Evolutionary conservation across 2,329 filamentous ascomycete genomes (phyloP), one percentile per base, ranked within the genome.

Genomic region (Cercospora zeae-maydis): DNA sequence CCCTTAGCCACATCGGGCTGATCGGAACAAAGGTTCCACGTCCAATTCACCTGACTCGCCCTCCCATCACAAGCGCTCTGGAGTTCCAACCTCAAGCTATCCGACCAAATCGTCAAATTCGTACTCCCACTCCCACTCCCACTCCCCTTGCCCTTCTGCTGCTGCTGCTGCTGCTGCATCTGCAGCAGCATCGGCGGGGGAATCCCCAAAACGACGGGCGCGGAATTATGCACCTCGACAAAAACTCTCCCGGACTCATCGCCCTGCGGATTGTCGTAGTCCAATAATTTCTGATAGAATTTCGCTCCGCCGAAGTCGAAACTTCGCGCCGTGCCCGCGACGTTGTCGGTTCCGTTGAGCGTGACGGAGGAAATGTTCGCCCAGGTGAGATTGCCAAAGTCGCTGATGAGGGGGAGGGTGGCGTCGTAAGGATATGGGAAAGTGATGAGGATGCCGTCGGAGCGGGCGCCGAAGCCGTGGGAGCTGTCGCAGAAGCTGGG

Each of bases 391-490:
- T 70, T 67, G 30, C 36, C 62, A 62, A 61, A 70, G 65, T 67
- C 63, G 27, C 64, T 67, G 30, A 70, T 65, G 54, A 69, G 64
- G 13, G 56, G 55, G 14, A 69, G 14, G 42, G 69, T 67, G 62
- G 69, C 42, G 16, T 64, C 55, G 62, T 70, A 69, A 27, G 66
- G 65, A 51, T 70, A 70, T 13, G 69, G 69, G 1, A 70, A 56
- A 8, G 69, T 69, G 61, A 60, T 65, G 31, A 63, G 34, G 49
- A 68, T 59, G 55, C 58, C 61, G 52, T 68, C 63, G 36, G 36
- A 57, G 24, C 66, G 63, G 8, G 61, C 54, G 13, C 47, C 54
- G 54, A 58, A 70, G 56, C 62, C 58, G 1, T 61, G 55, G n/a
- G 60, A 57, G n/a, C n/a, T n/a, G n/a, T n/a, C n/a, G 51, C 66